These are phyloP conservation scores for Solanum clarkiae DNA, from an alignment of 257 asterid species.

Conservation along the genomic window DNA sequence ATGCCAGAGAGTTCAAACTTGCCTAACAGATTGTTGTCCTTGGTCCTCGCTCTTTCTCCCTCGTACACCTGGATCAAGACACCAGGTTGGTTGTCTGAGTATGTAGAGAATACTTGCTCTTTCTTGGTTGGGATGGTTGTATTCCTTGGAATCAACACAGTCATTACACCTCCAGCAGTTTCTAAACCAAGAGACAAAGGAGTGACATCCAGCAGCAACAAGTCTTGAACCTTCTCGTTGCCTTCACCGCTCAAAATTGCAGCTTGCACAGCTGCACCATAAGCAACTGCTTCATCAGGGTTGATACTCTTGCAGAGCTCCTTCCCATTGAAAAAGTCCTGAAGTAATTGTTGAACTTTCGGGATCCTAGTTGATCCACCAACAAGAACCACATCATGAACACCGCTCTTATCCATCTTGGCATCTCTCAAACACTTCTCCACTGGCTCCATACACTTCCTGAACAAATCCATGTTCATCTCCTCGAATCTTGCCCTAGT, in stretches of 20 bases:
- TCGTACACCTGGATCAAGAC: conserved; percentile 50
- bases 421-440: conserved; percentile 25
- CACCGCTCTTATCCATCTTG: conserved; percentile 10
- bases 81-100: conserved; percentile 50
- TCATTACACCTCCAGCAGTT: conserved; percentile 59
- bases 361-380: conserved; percentile 25
- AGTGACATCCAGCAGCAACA: conserved; percentile 45
- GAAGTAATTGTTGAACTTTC: conserved; percentile 24
- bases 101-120: conserved; percentile 51
- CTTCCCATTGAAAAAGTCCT: conserved; percentile 53
- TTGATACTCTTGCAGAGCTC: conserved; percentile 64
- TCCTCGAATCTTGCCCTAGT: conserved; percentile 17
- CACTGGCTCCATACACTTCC: conserved; percentile 19
- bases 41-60: conserved; percentile 51
- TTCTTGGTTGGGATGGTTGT: conserved; percentile 53
- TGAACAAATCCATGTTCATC: conserved; percentile 19
- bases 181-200: conserved; percentile 52
- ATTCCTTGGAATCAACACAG: conserved; percentile 40
- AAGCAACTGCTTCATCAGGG: conserved; percentile 70
- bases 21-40: conserved; percentile 49
- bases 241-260: conserved; percentile 65
- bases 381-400: conserved; percentile 21
- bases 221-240: conserved; percentile 57
- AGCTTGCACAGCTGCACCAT: conserved; percentile 62
- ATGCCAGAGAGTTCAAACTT: conserved; percentile 50